These are phyloP conservation scores for Pseudozyma thailandica DNA, from an alignment of 1,284 basidiomycete genomes.

Conservation along the genomic window DNA sequence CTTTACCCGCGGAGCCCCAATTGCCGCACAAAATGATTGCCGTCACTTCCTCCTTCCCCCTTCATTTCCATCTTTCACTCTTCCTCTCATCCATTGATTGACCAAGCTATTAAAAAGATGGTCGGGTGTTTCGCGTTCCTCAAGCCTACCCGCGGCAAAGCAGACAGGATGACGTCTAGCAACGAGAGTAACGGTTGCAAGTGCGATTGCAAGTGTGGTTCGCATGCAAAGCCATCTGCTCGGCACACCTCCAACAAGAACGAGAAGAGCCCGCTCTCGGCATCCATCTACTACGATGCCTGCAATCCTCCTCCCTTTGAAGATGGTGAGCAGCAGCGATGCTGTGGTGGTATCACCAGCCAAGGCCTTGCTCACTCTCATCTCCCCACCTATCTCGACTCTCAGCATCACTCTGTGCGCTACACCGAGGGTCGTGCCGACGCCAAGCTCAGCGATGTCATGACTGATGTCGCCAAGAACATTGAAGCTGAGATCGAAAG, in stretches of 20 bases:
- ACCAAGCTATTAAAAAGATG: conserved; percentile 12
- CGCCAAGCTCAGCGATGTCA: conserved; percentile 15
- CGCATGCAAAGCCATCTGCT: background rate
- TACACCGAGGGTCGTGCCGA: conserved; percentile 8
- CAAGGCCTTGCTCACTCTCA: conserved; percentile 18
- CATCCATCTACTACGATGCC: conserved; percentile 43
- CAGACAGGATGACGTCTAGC: conserved; percentile 5
- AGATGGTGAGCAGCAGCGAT: conserved; percentile 14
- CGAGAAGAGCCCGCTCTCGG: conserved; percentile 32
- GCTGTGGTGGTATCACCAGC: conserved; percentile 29
- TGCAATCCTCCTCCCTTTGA: conserved; percentile 42
- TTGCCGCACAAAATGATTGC: background rate
- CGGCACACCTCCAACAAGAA: background rate
- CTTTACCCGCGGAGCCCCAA: background rate
- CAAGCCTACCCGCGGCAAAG: conserved; percentile 25
- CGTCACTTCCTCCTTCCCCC: background rate
- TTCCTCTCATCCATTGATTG: background rate
- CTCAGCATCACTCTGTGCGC: conserved; percentile 23
- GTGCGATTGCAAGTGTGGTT: conserved; percentile 21
- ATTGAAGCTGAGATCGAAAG: conserved; percentile 53
- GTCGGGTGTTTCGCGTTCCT: conserved; percentile 40
- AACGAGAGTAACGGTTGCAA: conserved; percentile 1
- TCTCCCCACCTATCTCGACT: conserved; percentile 33
- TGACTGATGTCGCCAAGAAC: conserved; percentile 35
- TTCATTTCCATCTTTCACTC: conserved; percentile 1